phyloP scores from a whole-genome alignment of 2,329 filamentous ascomycete genomes.

The Penicillium sp. region DNA sequence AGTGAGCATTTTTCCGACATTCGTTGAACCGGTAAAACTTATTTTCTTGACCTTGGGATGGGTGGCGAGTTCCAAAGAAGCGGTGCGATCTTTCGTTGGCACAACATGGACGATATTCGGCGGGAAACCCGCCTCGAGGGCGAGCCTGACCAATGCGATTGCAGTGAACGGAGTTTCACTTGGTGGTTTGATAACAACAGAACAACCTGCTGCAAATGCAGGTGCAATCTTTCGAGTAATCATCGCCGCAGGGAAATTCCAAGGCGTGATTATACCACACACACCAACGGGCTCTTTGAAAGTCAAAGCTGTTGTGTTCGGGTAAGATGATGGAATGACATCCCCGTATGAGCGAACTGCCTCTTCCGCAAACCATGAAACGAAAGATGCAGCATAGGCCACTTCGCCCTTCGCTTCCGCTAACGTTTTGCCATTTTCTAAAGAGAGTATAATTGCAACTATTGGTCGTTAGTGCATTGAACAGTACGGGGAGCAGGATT shows the following conservation, averaged over 20 bases:
- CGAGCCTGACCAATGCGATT: slow-evolving; percentile 29
- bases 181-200: slow-evolving; percentile 39
- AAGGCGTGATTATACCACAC: slow-evolving; percentile 80
- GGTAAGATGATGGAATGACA: slow-evolving; percentile 68
- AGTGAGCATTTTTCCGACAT: slow-evolving; percentile 19
- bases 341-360: slow-evolving; percentile 54
- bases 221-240: slow-evolving; percentile 48
- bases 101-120: slow-evolving; percentile 26
- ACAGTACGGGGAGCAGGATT: too few species aligned
- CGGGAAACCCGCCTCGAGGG: slow-evolving; percentile 35
- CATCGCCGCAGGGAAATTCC: slow-evolving; percentile 85
- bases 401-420: slow-evolving; percentile 54
- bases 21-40: slow-evolving; percentile 26
- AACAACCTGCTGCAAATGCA: slow-evolving; percentile 42
- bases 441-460: background rate
- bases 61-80: background rate
- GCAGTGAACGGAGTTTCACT: slow-evolving; percentile 37
- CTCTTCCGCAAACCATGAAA: slow-evolving; percentile 57
- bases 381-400: slow-evolving; percentile 51
- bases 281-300: slow-evolving; percentile 83
- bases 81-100: background rate
- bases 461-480: too few species aligned
- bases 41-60: slow-evolving; percentile 21
- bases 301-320: slow-evolving; percentile 59
- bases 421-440: slow-evolving; percentile 62